phyloP scores from a whole-genome alignment of 2,329 filamentous ascomycete species.

The Celoporthe dispersa region DNA sequence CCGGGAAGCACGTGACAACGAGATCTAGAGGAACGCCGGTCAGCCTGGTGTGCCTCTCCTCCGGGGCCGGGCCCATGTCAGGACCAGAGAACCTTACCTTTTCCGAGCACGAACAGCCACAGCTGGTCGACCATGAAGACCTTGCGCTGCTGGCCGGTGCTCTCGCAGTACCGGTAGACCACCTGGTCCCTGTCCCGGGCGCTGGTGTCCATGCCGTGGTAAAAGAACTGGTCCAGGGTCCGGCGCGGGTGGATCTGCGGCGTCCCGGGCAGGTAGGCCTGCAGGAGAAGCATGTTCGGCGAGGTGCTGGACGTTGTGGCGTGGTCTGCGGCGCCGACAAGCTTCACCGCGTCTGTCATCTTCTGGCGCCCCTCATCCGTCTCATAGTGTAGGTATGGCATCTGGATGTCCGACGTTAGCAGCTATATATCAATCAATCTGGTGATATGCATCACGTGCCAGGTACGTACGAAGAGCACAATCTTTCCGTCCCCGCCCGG shows the following conservation, averaged over 20 bases:
- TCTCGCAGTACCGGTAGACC: constrained; percentile 60
- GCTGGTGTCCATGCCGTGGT: constrained; percentile 65
- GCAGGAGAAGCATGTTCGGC: constrained; percentile 51
- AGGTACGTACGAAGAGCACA: constrained; percentile 30
- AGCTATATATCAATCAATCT: not conserved
- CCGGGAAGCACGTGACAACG: constrained; percentile 63
- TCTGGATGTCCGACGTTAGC: constrained; percentile 43
- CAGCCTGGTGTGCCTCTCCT: no score
- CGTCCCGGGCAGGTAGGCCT: constrained; percentile 48
- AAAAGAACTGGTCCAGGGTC: constrained; percentile 69
- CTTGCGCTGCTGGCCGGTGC: constrained; percentile 51
- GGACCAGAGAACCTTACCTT: constrained; percentile 35
- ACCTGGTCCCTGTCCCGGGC: constrained; percentile 66
- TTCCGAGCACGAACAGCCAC: constrained; percentile 66
- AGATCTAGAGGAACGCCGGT: constrained; percentile 52
- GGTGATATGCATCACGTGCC: no score
- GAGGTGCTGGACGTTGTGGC: constrained; percentile 35
- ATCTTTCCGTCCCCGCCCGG: constrained; percentile 39
- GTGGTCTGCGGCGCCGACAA: constrained; percentile 36
- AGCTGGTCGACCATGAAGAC: constrained; percentile 73
- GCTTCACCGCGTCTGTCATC: constrained; percentile 59
- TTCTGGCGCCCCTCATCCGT: constrained; percentile 57
- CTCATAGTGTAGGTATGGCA: constrained; percentile 71
- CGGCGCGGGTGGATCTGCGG: constrained; percentile 62
- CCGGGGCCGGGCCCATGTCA: not conserved